phyloP scores from a whole-genome alignment of 805 yeast species.

The Saccharomycodes ludwigii region DNA sequence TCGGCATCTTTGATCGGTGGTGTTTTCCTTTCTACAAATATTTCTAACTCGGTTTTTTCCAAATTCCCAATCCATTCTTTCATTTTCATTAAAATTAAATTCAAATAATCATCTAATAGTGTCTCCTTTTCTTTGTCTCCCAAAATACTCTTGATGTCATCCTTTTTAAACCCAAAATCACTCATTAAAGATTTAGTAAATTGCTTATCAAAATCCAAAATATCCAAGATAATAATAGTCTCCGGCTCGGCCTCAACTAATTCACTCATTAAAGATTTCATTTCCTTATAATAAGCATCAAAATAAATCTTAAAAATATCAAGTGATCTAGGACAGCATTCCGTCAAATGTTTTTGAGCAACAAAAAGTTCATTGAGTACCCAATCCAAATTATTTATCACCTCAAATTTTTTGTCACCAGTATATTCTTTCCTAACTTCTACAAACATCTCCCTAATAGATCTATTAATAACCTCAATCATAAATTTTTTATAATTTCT shows the following conservation, averaged over 20 bases:
- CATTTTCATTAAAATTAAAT: conserved; percentile 59
- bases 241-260: conserved; percentile 66
- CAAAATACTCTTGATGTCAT: conserved; percentile 39
- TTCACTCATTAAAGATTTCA: conserved; percentile 51
- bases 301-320: conserved; percentile 49
- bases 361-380: conserved; percentile 65
- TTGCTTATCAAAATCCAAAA: conserved; percentile 66
- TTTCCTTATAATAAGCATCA: conserved; percentile 51
- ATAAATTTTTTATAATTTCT: conserved; percentile 56
- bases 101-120: conserved; percentile 67
- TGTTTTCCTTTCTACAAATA: conserved; percentile 48
- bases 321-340: conserved; percentile 67
- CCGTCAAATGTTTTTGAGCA: conserved; percentile 45
- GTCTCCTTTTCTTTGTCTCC: conserved; percentile 62
- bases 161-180: conserved; percentile 35
- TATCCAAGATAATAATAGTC: conserved; percentile 57
- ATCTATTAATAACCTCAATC: conserved; percentile 41
- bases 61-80: conserved; percentile 75
- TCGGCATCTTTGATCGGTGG: conserved; percentile 72
- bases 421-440: conserved; percentile 41
- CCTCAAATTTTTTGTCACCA: conserved; percentile 35
- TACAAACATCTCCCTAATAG: conserved; percentile 55
- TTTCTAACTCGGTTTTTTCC: conserved; percentile 48
- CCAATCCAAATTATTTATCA: conserved; percentile 69
- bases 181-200: conserved; percentile 43